Evolutionary conservation across 2,329 filamentous ascomycete genomes (phyloP), one percentile per base, ranked within the genome.

Genomic region (Neocucurbitaria cava): DNA sequence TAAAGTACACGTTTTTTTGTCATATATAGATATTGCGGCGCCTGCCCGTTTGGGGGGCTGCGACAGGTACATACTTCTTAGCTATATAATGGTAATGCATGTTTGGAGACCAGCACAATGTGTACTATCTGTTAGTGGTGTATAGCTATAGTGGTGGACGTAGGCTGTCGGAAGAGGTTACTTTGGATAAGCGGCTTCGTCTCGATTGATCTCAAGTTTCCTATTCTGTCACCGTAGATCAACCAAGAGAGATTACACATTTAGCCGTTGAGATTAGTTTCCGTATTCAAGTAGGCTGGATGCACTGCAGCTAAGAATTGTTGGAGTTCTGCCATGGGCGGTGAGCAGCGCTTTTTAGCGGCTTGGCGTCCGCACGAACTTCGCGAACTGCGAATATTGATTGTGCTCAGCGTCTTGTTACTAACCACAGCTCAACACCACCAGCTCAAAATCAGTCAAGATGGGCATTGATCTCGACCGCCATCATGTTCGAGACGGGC

Each of bases 401-500:
- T 1, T 1, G 3, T n/a, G 51, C 59, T 60, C 58, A 49, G 33
- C 47, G 46, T 41, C 53, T 56, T 3, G 55, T 59, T 62, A 71
- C 68, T 69, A 71, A 72, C 69, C 64, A 62, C 64, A 70, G 64
- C 52, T 61, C 64, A 65, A 61, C 68, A 69, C 64, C 63, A 69
- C 66, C 64, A 58, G 58, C 61, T 68, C 65, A 66, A 63, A 69
- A 66, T 65, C 70, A 69, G 63, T 63, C 70, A 73, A 69, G 64
- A 74, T 74, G 71, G 74, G 74, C 63, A 76, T 76, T 62, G 74
- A 76, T 71, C 71, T 76, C 61, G 82, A 86, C 79, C 79, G 79
- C 77, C 84, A 87, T 79, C 84, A 87, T 81, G 83, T 86, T 78
- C 81, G 82, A 79, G 79, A 77, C 81, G 83, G 78, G 78, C 92